A percentile compares a stretch with the other conserved stretches of the same genome.
Evolutionary conservation across 1,139 yeast species (phyloP).

Genomic region (Hansenula lynferdii): DNA sequence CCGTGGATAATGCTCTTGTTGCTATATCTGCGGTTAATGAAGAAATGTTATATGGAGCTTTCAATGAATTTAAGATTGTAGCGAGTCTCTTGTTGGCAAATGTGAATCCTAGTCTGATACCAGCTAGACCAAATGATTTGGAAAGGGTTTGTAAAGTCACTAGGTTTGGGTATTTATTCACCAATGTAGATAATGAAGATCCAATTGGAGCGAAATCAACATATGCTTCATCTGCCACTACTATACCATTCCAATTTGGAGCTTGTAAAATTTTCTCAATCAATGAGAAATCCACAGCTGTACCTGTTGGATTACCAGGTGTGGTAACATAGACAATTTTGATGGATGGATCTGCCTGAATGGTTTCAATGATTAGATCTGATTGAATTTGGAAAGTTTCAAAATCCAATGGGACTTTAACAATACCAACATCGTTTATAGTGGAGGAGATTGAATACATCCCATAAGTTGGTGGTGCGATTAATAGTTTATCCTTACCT

Average conservation of each 20-base stretch:
- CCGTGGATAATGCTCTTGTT: constrained; percentile 57
- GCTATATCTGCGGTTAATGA: constrained; percentile 78
- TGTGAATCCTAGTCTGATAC: constrained; percentile 83
- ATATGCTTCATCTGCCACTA: constrained; percentile 93
- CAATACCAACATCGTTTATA: constrained; percentile 80
- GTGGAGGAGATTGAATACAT: constrained; percentile 92
- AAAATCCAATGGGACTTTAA: constrained; percentile 60
- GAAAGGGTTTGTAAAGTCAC: constrained; percentile 90
- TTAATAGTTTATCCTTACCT: constrained; percentile 71
- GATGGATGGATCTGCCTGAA: constrained; percentile 54
- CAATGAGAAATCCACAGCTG: constrained; percentile 43
- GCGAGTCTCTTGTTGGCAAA: constrained; percentile 60
- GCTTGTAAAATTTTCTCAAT: constrained; percentile 49
- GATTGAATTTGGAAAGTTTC: constrained; percentile 64
- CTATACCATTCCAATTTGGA: constrained; percentile 67
- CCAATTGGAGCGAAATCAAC: constrained; percentile 73
- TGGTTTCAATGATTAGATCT: constrained; percentile 45
- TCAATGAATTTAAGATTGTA: constrained; percentile 73
- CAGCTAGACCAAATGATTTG: constrained; percentile 94
- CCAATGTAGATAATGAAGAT: constrained; percentile 75
- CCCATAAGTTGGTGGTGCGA: constrained; percentile 96
- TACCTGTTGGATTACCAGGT: constrained; percentile 97
- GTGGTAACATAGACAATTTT: constrained; percentile 85
- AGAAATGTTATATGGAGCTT: constrained; percentile 94
- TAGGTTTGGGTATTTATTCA: constrained; percentile 74